phyloP scores from a whole-genome alignment of 805 yeast species.

The Yarrowia hollandica region DNA sequence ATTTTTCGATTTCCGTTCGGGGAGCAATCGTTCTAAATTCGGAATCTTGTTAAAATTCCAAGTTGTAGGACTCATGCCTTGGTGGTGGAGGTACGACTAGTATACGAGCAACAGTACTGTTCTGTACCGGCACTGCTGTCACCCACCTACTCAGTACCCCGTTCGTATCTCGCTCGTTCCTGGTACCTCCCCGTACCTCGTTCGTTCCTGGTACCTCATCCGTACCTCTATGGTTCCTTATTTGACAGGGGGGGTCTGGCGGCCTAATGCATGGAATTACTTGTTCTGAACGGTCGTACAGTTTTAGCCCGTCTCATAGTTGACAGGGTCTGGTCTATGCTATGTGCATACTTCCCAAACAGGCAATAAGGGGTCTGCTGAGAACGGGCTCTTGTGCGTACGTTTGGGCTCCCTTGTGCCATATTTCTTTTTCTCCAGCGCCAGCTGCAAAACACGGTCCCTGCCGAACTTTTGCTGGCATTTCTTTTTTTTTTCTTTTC shows the following conservation, averaged over 20 bases:
- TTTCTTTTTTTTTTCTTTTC: background rate
- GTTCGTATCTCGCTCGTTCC: no score
- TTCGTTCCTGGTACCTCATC: background rate
- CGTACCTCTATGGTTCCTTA: background rate
- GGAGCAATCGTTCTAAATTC: slow-evolving; percentile 21
- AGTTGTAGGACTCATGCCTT: no score
- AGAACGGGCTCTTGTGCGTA: background rate
- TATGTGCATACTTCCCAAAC: background rate
- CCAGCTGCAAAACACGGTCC: background rate
- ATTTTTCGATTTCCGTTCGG: background rate
- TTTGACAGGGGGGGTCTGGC: background rate
- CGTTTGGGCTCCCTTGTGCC: background rate
- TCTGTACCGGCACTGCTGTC: no score
- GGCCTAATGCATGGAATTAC: background rate
- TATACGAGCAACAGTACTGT: no score
- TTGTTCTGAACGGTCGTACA: background rate
- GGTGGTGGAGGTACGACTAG: no score
- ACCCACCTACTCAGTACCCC: no score
- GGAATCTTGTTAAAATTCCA: no score
- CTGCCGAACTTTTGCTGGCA: background rate
- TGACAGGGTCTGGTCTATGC: slow-evolving; percentile 20
- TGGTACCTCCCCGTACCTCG: no score
- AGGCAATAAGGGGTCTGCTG: background rate
- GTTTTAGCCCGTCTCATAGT: slow-evolving; percentile 11
- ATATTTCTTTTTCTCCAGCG: slow-evolving; percentile 5